Conservation (phyloP, 805 yeast genomes). For the Metschnikowia dekortorum region DNA sequence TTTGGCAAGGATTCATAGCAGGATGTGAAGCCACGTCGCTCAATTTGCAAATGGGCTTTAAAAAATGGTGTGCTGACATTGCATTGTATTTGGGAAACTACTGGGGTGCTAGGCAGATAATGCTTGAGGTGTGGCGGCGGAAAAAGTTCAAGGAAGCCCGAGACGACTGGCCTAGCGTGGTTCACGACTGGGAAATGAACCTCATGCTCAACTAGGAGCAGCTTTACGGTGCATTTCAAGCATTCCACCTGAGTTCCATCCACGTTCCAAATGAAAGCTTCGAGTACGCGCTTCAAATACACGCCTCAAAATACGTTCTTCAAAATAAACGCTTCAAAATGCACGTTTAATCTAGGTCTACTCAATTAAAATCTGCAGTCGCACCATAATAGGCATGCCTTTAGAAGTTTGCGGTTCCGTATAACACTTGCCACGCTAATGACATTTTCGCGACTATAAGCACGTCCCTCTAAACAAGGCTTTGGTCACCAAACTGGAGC, state of each 20-base stretch:
- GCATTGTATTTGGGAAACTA: constrained; percentile 61
- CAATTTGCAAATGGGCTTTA: constrained; percentile 59
- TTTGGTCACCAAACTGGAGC: not conserved
- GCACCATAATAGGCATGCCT: too few relatives aligned
- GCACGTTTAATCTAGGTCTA: not conserved
- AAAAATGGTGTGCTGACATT: constrained; percentile 67
- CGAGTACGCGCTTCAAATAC: not conserved
- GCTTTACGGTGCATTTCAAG: not conserved
- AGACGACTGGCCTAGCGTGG: constrained; percentile 75
- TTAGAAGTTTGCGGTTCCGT: not conserved
- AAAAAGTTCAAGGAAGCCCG: constrained; percentile 53
- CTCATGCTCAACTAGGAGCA: constrained; percentile 54
- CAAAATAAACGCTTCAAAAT: not conserved
- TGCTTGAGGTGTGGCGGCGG: constrained; percentile 82
- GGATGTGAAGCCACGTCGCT: constrained; percentile 71
- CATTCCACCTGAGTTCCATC: not conserved
- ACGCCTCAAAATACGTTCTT: not conserved
- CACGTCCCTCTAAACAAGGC: not conserved
- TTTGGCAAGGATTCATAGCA: constrained; percentile 88
- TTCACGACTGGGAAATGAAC: constrained; percentile 81
- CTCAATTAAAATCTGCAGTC: too few relatives aligned
- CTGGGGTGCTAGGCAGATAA: constrained; percentile 81
- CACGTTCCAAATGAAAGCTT: not conserved
- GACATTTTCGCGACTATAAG: not conserved
- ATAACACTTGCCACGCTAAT: not conserved